These are phyloP conservation scores for Rhizophlyctis rosea DNA, from an alignment of 192 early-diverging fungal species.

Conservation along the genomic window DNA sequence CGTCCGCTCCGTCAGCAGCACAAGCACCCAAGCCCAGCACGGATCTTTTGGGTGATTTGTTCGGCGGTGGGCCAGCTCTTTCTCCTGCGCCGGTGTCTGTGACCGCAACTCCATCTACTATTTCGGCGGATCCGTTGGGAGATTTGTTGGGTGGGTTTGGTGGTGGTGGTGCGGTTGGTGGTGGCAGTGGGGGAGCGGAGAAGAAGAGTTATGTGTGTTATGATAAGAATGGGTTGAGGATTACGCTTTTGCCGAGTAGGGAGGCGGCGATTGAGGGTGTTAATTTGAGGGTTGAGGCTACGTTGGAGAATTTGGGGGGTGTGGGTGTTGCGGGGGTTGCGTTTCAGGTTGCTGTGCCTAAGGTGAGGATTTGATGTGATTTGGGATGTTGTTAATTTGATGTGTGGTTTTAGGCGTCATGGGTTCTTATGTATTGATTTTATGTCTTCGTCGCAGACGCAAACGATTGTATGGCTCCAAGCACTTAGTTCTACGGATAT, in stretches of 20 bases:
- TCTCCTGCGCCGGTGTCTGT: slow-evolving; percentile 8
- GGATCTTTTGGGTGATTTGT: slow-evolving; percentile 55
- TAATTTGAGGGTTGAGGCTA: slow-evolving; percentile 64
- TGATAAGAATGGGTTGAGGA: slow-evolving; percentile 70
- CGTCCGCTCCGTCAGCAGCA: slow-evolving; percentile 11
- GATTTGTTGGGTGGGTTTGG: slow-evolving; percentile 76
- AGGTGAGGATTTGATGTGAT: slow-evolving; percentile 33
- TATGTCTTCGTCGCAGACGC: no score
- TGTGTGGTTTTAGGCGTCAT: slow-evolving; percentile 11
- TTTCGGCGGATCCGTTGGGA: slow-evolving; percentile 43
- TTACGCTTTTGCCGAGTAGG: slow-evolving; percentile 73
- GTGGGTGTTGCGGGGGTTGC: slow-evolving; percentile 62
- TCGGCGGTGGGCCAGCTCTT: slow-evolving; percentile 36
- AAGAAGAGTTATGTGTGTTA: slow-evolving; percentile 61
- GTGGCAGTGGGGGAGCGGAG: background rate
- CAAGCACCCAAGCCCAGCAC: slow-evolving; percentile 2
- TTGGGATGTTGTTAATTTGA: background rate
- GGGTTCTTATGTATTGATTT: no score
- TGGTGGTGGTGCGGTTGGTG: slow-evolving; percentile 19
- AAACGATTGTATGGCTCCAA: slow-evolving; percentile 81
- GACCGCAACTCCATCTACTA: slow-evolving; percentile 28
- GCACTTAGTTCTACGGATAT: slow-evolving; percentile 67
- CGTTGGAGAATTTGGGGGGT: slow-evolving; percentile 60
- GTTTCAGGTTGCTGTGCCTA: slow-evolving; percentile 93
- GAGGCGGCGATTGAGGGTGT: slow-evolving; percentile 51